Evolutionary conservation across 2,329 filamentous ascomycete species (phyloP), one percentile per base, ranked within the genome.

Genomic region (Metarhizium anisopliae): DNA sequence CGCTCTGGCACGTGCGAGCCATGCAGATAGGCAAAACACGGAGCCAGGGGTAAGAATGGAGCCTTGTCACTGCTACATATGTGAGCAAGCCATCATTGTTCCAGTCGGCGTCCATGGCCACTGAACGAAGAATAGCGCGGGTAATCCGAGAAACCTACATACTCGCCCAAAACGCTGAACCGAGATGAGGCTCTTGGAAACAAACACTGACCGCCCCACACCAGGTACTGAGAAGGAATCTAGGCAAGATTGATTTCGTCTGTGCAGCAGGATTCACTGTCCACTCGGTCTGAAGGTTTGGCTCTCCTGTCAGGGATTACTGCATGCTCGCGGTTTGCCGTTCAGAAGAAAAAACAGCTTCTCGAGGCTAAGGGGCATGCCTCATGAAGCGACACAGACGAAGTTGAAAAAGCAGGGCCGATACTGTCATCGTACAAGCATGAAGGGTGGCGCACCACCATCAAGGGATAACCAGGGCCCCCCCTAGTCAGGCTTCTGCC

Each of bases 391-490:
- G 56, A 57, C 25, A 25, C 36, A 38, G 43, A 42, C 45, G 20
- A 52, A 25, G 20, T 16, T 42, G 50, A 53, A 18, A 47, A 55
- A 47, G 50, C 53, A 57, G 56, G 56, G 43, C 56, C 56, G 56
- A 57, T 55, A 53, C 50, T 5, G 32, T 53, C 45, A 43, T 57
- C 51, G 53, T 51, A 57, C 56, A 57, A 55, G 50, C 43, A 16
- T n/a, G 35, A n/a, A 36, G 45, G 43, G 30, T 49, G 45, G 45
- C 45, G 45, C 25, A 25, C 25, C 25, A 25, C 45, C 45, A 49
- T 13, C 45, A 6, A 49, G 25, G 20, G 2, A 7, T 25, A 16
- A 18, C 7, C n/a, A 30, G 25, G 25, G 25, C 25, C 25, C 25
- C 14, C 11, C 4, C 25, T 47, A 2, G 13, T 3, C 45, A 6